Base-by-base conservation (phyloP, 345 rosid genomes). In the Eucalyptus camaldulensis region DNA sequence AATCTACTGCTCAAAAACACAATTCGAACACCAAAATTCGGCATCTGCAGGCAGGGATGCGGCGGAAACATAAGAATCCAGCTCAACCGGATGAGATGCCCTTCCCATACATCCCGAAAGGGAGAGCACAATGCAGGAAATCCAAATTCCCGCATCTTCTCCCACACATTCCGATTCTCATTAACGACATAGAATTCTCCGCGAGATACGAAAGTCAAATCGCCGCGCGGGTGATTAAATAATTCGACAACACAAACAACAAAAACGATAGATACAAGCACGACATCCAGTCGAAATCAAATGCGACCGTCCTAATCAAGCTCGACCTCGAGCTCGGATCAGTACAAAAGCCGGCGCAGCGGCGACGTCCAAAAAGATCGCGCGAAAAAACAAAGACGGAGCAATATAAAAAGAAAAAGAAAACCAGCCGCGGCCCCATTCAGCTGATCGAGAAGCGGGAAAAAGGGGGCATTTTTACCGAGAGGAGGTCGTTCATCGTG, bases 401-500 rank as follows among this genome's bases (percentile, higher is more conserved):
- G 81, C 25, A 72, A 37, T 37, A 72, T 19, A 72, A 33, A 33
- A 72, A 24, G 80, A 33, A 17, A 33, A 5, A 56, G 43, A 67
- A 67, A n/a, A 67, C 40, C 80, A 67, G 40, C 40, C 43, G 40
- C 40, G 80, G 44, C 81, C 81, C 81, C 69, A 40, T 40, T 56
- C 72, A 58, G 51, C 72, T 43, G 87, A 88, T 60, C 22, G 44
- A 58, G 89, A 86, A 49, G 17, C n/a, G 62, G 37, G 58, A 80
- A 65, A 33, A 40, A 8, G 25, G 58, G 13, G 85, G 86, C 40
- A 50, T 91, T 53, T 53, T 94, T 94, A 96, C 99, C 95, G 95
- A 90, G 88, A 96, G 90, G 92, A 96, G 99, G 94, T 96, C 96
- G 93, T 95, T 96, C 99, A 96, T 96, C 88, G 92, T 92, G 25